phyloP scores from a whole-genome alignment of 805 yeast species.

The Zygosaccharomyces kombuchaensis region DNA sequence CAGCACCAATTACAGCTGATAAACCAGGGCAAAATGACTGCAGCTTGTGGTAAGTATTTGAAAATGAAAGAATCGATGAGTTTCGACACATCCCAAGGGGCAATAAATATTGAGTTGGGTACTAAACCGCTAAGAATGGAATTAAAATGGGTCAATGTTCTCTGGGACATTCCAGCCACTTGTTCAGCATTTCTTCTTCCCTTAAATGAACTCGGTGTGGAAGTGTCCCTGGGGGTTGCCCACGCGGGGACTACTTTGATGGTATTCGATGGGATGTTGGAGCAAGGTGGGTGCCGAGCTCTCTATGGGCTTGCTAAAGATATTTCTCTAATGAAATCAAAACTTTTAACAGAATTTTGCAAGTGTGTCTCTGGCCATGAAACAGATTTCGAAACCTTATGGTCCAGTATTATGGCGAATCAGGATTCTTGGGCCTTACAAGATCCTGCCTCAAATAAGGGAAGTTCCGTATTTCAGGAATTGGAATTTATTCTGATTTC shows the following conservation, averaged over 20 bases:
- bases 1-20: slow-evolving; percentile 6
- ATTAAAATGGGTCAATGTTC: slow-evolving; percentile 12
- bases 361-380: slow-evolving; percentile 2
- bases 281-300: slow-evolving; percentile 1
- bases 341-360: slow-evolving; percentile 7
- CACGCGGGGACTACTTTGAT: slow-evolving; percentile 2
- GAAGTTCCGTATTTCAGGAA: neutral
- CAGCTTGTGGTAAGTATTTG: slow-evolving; percentile 17
- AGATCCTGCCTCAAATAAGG: neutral
- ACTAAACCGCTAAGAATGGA: slow-evolving; percentile 21
- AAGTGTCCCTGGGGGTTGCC: neutral
- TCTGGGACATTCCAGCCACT: slow-evolving; percentile 17
- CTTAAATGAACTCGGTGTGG: slow-evolving; percentile 6
- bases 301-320: slow-evolving; percentile 16
- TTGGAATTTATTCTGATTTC: slow-evolving; percentile 6
- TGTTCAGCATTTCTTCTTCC: neutral
- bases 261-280: neutral
- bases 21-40: slow-evolving; percentile 31
- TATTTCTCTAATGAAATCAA: slow-evolving; percentile 10
- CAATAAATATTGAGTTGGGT: slow-evolving; percentile 17
- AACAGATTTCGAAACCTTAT: slow-evolving; percentile 14
- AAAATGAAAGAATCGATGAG: slow-evolving; percentile 15
- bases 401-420: slow-evolving; percentile 8
- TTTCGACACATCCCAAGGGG: slow-evolving; percentile 5
- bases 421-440: neutral